Evolutionary conservation across 2,329 filamentous ascomycete species (phyloP).

Genomic region (Diaporthe ampelina): DNA sequence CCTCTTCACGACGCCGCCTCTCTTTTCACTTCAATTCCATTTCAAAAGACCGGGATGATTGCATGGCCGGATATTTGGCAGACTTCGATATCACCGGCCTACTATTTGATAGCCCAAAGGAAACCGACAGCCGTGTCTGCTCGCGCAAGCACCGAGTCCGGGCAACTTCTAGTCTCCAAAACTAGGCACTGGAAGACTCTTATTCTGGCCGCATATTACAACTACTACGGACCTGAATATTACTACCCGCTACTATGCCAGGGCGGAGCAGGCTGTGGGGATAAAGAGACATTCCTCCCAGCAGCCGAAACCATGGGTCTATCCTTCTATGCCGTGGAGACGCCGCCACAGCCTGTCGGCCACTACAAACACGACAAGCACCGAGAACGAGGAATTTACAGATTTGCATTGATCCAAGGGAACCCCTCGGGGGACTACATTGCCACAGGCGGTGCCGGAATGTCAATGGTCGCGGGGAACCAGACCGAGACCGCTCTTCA

Average conservation of each 20-base stretch:
- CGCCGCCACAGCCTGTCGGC: constrained; percentile 35
- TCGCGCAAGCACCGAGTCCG: constrained; percentile 54
- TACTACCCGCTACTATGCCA: constrained; percentile 64
- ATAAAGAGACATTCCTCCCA: constrained; percentile 63
- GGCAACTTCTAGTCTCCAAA: constrained; percentile 63
- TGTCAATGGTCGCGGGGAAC: background rate
- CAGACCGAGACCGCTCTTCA: background rate
- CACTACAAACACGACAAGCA: background rate
- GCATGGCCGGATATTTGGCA: constrained; percentile 70
- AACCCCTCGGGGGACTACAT: background rate
- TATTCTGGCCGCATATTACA: constrained; percentile 66
- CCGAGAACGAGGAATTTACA: background rate
- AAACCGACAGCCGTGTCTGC: background rate
- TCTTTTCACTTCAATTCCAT: constrained; percentile 64
- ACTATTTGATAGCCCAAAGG: constrained; percentile 57
- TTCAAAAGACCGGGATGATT: constrained; percentile 64
- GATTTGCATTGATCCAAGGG: constrained; percentile 3
- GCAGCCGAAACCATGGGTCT: constrained; percentile 56
- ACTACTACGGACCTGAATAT: constrained; percentile 64
- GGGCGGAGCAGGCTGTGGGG: constrained; percentile 57
- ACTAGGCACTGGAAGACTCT: constrained; percentile 59
- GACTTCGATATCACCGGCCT: constrained; percentile 55
- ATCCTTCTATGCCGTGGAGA: constrained; percentile 56
- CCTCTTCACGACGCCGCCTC: constrained; percentile 54
- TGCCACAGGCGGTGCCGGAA: background rate